Evolutionary conservation across 1,139 yeast species (phyloP).

Genomic region (Nakaseomyces nivariensis): DNA sequence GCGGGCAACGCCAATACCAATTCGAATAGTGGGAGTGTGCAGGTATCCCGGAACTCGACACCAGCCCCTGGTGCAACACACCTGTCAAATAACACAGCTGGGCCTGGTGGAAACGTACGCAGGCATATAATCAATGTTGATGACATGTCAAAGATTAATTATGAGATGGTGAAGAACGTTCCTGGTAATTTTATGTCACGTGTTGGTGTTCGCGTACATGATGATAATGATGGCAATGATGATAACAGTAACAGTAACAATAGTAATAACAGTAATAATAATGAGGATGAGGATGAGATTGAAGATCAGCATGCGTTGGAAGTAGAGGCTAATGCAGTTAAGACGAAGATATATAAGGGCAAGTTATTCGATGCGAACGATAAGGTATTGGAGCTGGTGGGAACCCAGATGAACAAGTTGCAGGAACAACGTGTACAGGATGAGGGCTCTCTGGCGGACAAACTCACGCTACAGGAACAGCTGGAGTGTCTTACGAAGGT

Average conservation of each 20-base stretch:
- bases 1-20: neutral
- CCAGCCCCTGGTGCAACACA: neutral
- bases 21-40: neutral
- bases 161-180: slow-evolving; percentile 27
- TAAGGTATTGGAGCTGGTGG: slow-evolving; percentile 13
- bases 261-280: too few relatives aligned
- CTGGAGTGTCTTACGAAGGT: slow-evolving; percentile 18
- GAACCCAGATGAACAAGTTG: slow-evolving; percentile 2
- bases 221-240: neutral
- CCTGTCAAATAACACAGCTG: neutral
- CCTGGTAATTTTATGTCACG: slow-evolving; percentile 22
- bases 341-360: slow-evolving; percentile 23
- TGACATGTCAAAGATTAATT: slow-evolving; percentile 27
- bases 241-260: too few relatives aligned
- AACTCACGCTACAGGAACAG: slow-evolving; percentile 15
- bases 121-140: slow-evolving; percentile 27
- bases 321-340: slow-evolving; percentile 19
- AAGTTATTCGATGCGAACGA: slow-evolving; percentile 23
- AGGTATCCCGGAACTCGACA: neutral
- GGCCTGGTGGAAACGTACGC: slow-evolving; percentile 9
- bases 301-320: slow-evolving; percentile 6
- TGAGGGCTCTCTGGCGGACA: slow-evolving; percentile 1
- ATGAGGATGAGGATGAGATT: slow-evolving; percentile 4
- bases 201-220: slow-evolving; percentile 1
- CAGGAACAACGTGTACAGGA: slow-evolving; percentile 5